Evolutionary conservation across 2,329 filamentous ascomycete genomes (phyloP), one percentile per base, ranked within the genome.

Genomic region (Fusarium sp.): DNA sequence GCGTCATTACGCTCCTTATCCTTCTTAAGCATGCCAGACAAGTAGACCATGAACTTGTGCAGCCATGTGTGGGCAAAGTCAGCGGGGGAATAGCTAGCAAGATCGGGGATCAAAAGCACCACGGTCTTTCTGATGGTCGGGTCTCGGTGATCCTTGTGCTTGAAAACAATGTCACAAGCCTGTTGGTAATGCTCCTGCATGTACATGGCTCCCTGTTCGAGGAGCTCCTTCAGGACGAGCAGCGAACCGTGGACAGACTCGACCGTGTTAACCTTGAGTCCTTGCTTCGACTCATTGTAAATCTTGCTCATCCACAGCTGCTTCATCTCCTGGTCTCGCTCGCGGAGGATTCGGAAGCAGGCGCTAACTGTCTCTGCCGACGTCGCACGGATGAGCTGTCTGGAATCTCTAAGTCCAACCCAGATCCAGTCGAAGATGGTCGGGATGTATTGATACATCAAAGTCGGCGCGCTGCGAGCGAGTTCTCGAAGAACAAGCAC

Each of bases 151-250:
- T 99, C 96, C 79, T 97, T 97, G 79, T 97, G 92, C 67, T 92
- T 91, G 70, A 95, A 90, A 34, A 97, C 92, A 68, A 96, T 94
- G 68, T 99, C 96, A 78, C 95, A 98, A 10, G 93, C 91, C 73
- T 97, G 93, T 63, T 91, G 89, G 79, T 98, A 99, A 77, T 94
- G 89, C 38, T 94, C 92, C 75, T 97, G 93, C 96, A 99, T 98
- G 80, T 97, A 99, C 95, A 99, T 99, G 73, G 93, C 94, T 58
- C 96, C 96, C 78, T 97, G 95, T 68, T 96, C 89, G 16, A 99
- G 88, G 51, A 99, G 86, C 81, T 98, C 95, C 78, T 95, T 96
- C 74, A 98, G 86, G 1, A 96, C 93, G 18, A 99, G 85, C 40
- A 99, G 85, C 2, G 95, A 97, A n/a, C 93, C 96, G 77, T 99